Base-by-base conservation (phyloP, 2,329 filamentous ascomycete genomes). In the Endocalyx cinctus region DNA sequence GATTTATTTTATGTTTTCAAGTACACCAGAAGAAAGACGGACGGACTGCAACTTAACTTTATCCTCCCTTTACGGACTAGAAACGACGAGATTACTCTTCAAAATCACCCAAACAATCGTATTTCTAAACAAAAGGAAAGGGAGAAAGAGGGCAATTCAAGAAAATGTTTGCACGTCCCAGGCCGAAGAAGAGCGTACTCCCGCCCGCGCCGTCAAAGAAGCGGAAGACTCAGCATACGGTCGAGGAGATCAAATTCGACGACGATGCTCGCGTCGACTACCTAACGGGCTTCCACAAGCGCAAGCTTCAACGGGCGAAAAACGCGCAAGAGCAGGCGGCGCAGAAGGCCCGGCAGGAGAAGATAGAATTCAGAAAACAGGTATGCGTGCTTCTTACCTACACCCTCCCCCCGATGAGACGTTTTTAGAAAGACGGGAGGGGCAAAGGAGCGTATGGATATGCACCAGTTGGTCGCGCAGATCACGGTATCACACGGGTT, bases 211-310 rank as follows among this genome's bases (percentile, higher is more conserved):
- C 64, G n/a, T n/a, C n/a, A n/a, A 87, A 84, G 62, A 82, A 79
- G 52, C 71, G 84, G 45, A 86, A 84, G 58, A 59, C 61, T 41
- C 55, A 70, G 11, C 66, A 69, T 28, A 63, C 69, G 25, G 69
- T 86, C 39, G 86, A 89, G 54, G 87, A 94, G 58, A 83, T 98
- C 59, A 78, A 69, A 33, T 98, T 97, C 64, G 88, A 98, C 64
- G 66, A 74, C 41, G 71, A 73, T 41, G 85, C 85, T 28, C 82
- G 92, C 45, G 69, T 84, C 45, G 88, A 97, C 54, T 98, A 86
- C 57, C 72, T 98, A 37, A 96, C 88, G 0, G 92, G 92, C 3
- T 98, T 98, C 64, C 89, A 90, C 69, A 98, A 97, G 72, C 83
- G 92, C 60, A 97, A 96, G 62, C 66, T 85, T 33, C 84, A 87